Evolutionary conservation across 208 protist genomes (phyloP).

Genomic region (Herpetomonas samuelpessoai): DNA sequence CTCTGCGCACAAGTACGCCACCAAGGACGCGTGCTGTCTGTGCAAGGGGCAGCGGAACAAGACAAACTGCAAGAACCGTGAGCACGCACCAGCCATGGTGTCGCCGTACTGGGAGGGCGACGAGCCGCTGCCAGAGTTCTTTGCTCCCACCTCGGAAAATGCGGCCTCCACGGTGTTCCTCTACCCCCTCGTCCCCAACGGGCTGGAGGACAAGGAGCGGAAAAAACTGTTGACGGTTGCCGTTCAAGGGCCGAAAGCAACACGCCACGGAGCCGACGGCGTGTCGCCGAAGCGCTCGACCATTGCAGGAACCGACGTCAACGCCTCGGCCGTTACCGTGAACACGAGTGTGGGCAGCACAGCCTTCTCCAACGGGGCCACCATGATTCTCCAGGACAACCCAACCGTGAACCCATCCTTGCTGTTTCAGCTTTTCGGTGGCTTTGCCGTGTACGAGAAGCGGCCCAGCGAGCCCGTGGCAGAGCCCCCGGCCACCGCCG

Average conservation of each 20-base stretch:
- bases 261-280: not conserved
- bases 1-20: constrained; percentile 41
- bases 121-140: constrained; percentile 49
- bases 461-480: not conserved
- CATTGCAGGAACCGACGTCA: not conserved
- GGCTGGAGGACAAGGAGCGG: constrained; percentile 32
- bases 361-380: not conserved
- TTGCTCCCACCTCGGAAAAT: not conserved
- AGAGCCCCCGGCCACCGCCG: no score
- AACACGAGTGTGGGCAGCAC: constrained; percentile 2
- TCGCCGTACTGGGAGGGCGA: constrained; percentile 60
- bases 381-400: constrained; percentile 4
- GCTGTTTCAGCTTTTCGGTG: constrained; percentile 75
- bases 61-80: constrained; percentile 27
- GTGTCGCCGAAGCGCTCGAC: not conserved
- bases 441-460: constrained; percentile 49
- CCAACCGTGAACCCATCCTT: constrained; percentile 24
- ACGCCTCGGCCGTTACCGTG: not conserved
- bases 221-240: constrained; percentile 31
- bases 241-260: constrained; percentile 14
- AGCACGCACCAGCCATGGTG: constrained; percentile 43
- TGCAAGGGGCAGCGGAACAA: constrained; percentile 42
- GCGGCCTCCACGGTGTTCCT: constrained; percentile 22
- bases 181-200: constrained; percentile 36
- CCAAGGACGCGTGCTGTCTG: constrained; percentile 33